Conservation (phyloP, 2,329 filamentous ascomycete genomes). For the Trichophyton mentagrophytes region DNA sequence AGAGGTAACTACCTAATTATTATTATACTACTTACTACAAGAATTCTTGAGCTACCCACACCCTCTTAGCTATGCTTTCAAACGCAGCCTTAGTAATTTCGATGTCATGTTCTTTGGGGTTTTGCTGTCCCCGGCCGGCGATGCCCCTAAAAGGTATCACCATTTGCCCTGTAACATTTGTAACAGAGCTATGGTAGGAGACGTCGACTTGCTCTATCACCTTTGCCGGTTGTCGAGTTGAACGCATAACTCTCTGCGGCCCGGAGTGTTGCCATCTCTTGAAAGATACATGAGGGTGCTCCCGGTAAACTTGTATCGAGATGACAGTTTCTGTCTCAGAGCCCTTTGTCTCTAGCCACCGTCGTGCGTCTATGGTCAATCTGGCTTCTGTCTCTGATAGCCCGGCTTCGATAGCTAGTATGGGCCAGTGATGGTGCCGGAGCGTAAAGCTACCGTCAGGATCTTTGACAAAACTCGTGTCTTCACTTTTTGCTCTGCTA, state of each 20-base stretch:
- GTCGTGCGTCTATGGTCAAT: background rate
- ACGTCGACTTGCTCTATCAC: background rate
- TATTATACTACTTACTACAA: too few relatives aligned
- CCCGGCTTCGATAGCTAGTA: background rate
- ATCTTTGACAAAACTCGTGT: background rate
- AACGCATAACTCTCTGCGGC: background rate
- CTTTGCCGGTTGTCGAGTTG: background rate
- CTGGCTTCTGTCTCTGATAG: background rate
- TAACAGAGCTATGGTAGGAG: background rate
- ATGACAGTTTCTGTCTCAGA: background rate
- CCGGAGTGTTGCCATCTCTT: background rate
- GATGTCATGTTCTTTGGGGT: background rate
- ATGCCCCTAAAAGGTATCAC: background rate
- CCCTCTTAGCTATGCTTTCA: background rate
- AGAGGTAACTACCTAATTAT: too few relatives aligned
- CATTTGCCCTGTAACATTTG: background rate
- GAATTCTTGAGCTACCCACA: background rate
- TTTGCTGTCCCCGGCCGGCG: background rate
- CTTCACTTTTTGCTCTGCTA: background rate
- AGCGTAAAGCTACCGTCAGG: background rate
- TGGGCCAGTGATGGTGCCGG: background rate
- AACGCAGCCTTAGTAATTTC: background rate
- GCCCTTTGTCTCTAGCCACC: background rate
- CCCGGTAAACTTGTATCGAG: background rate
- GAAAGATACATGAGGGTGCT: background rate